These are phyloP conservation scores for Chrysanthemum makinoi DNA, from an alignment of 129 eudicot genomes.

Conservation along the genomic window DNA sequence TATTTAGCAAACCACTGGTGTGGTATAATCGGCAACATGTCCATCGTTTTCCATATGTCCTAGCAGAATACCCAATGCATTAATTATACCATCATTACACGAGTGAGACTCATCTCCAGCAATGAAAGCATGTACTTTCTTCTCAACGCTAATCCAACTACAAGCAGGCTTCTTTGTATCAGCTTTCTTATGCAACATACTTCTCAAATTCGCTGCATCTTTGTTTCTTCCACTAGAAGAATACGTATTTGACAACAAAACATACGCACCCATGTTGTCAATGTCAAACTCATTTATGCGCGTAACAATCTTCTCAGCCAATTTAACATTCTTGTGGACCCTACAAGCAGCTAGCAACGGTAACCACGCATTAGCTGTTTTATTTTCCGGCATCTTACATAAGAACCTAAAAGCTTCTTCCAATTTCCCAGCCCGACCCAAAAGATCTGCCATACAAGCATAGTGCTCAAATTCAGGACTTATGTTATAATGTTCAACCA, in stretches of 20 bases:
- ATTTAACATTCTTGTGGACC: slow-evolving; percentile 64
- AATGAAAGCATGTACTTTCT: slow-evolving; percentile 54
- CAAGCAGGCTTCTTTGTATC: slow-evolving; percentile 64
- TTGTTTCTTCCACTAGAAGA: slow-evolving; percentile 57
- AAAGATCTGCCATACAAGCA: slow-evolving; percentile 64
- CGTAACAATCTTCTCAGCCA: slow-evolving; percentile 66
- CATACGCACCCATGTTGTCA: slow-evolving; percentile 38
- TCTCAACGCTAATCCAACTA: slow-evolving; percentile 75
- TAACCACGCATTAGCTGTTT: slow-evolving; percentile 47
- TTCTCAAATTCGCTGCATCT: slow-evolving; percentile 56
- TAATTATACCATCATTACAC: slow-evolving; percentile 33
- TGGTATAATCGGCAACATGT: slow-evolving; percentile 26
- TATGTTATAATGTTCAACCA: slow-evolving; percentile 42
- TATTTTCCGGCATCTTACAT: slow-evolving; percentile 42
- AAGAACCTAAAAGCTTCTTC: slow-evolving; percentile 66
- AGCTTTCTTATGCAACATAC: slow-evolving; percentile 38
- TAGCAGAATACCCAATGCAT: slow-evolving; percentile 34
- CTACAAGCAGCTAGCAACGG: slow-evolving; percentile 71
- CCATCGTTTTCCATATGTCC: slow-evolving; percentile 46
- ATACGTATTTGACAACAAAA: slow-evolving; percentile 62
- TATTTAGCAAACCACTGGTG: slow-evolving; percentile 36
- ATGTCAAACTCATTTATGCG: slow-evolving; percentile 44
- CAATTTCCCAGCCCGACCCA: slow-evolving; percentile 73
- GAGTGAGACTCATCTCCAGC: slow-evolving; percentile 69
- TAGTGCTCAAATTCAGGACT: slow-evolving; percentile 68